Conservation (phyloP, 2,329 filamentous ascomycete species). For the Apiospora marii region DNA sequence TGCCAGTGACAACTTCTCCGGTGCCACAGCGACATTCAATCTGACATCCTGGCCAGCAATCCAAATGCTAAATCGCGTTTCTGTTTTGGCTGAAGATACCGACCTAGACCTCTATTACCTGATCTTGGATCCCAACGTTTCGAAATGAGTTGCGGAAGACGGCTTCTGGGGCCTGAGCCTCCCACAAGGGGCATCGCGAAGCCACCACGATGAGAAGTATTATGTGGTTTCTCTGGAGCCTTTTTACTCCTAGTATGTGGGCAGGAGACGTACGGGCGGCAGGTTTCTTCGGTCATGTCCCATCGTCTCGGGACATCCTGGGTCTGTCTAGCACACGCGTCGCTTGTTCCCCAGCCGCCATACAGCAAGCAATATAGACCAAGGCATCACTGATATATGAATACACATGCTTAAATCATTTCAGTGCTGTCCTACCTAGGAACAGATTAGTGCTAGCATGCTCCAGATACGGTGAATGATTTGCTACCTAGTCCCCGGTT, state of each 20-base stretch:
- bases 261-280: not conserved
- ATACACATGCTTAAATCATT: too few relatives aligned
- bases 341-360: not conserved
- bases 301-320: not conserved
- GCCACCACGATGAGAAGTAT: not conserved
- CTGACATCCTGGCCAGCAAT: not conserved
- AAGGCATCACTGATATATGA: too few relatives aligned
- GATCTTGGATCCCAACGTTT: not conserved
- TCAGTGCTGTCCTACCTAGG: too few relatives aligned
- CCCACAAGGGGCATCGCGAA: not conserved
- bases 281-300: not conserved
- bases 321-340: not conserved
- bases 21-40: not conserved
- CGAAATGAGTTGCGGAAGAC: not conserved
- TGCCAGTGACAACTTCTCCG: not conserved
- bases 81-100: too few relatives aligned
- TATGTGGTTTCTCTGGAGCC: not conserved
- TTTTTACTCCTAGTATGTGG: not conserved
- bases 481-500: not conserved
- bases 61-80: not conserved
- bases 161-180: not conserved
- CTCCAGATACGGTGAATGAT: too few relatives aligned
- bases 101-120: not conserved
- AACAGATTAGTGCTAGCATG: too few relatives aligned
- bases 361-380: not conserved